A percentile compares a stretch with the other conserved stretches of the same genome.
These are phyloP conservation scores for Cladorrhinum samala DNA, from an alignment of 495 filamentous ascomycete species.

Conservation along the genomic window DNA sequence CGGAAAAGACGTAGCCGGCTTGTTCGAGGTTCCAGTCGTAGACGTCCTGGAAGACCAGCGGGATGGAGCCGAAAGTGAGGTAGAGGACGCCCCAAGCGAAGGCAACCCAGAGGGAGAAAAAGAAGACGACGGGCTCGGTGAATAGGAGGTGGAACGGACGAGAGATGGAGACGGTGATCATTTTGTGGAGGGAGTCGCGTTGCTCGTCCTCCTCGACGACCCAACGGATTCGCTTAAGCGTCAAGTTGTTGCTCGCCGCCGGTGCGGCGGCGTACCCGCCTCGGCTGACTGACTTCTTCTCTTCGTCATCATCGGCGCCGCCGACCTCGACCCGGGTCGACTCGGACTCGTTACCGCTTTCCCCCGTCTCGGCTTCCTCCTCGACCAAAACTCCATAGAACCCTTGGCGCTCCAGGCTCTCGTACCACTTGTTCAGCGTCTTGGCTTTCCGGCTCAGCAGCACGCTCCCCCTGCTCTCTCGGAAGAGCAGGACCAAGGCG, in stretches of 20 bases:
- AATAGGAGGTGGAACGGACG: conserved; percentile 81
- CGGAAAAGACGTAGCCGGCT: conserved; percentile 63
- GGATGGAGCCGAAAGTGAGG: conserved; percentile 71
- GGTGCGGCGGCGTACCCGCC: conserved; percentile 30
- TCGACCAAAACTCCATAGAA: conserved; percentile 52
- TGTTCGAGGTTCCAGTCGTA: conserved; percentile 65
- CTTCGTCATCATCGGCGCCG: conserved; percentile 7
- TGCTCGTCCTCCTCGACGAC: conserved; percentile 80
- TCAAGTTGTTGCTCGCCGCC: conserved; percentile 10
- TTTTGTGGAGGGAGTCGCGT: conserved; percentile 57
- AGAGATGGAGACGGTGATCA: conserved; percentile 70
- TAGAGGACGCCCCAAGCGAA: conserved; percentile 92
- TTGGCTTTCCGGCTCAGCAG: conserved; percentile 71
- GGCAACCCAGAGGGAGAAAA: conserved; percentile 84
- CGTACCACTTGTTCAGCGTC: conserved; percentile 74
- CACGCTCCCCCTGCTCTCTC: conserved; percentile 79
- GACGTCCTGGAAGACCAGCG: conserved; percentile 65
- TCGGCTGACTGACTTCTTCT: conserved; percentile 17
- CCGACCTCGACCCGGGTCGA: background rate
- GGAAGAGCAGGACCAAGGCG: conserved; percentile 60
- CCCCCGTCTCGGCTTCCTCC: conserved; percentile 1
- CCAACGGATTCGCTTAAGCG: conserved; percentile 66
- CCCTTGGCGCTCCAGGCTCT: conserved; percentile 59
- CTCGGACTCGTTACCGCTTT: background rate
- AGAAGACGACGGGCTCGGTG: conserved; percentile 92